Evolutionary conservation across 78 protist species (phyloP).

Genomic region (Anaeramoeba flamelloides): DNA sequence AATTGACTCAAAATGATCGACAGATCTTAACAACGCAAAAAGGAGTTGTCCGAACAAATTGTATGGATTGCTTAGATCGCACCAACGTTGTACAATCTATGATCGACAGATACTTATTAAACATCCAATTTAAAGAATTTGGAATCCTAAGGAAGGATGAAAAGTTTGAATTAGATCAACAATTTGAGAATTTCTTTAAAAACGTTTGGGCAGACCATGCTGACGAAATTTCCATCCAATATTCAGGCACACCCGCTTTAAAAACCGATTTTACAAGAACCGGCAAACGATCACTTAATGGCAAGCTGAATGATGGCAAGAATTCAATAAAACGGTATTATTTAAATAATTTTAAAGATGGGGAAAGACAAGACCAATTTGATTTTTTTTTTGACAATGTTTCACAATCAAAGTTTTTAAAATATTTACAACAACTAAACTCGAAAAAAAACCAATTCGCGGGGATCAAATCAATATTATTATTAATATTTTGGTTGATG

Average conservation of each 20-base stretch:
- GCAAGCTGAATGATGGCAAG: conserved; percentile 42
- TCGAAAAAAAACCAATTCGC: too few species aligned
- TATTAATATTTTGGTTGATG: too few species aligned
- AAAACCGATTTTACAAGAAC: conserved; percentile 15
- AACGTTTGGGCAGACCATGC: conserved; percentile 7
- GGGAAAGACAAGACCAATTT: conserved; percentile 37
- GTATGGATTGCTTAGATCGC: conserved; percentile 79
- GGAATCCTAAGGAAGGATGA: conserved; percentile 20
- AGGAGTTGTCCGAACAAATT: conserved; percentile 64
- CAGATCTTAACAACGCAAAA: conserved; percentile 18
- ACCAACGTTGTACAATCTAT: conserved; percentile 72
- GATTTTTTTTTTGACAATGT: too few species aligned
- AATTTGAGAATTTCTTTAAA: neutral
- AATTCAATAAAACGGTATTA: conserved; percentile 49
- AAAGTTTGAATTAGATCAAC: neutral
- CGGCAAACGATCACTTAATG: conserved; percentile 42
- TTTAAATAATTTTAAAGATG: conserved; percentile 48
- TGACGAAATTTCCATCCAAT: neutral
- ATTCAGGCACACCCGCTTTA: neutral
- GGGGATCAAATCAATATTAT: too few species aligned
- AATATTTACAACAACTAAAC: too few species aligned
- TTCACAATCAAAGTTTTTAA: too few species aligned
- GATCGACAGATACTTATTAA: conserved; percentile 28
- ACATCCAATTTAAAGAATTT: conserved; percentile 24
- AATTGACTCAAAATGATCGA: neutral